A percentile compares a stretch with the other conserved stretches of the same genome.
These are phyloP conservation scores for Quercus bicolor DNA, from an alignment of 306 rosid genomes.

Conservation along the genomic window DNA sequence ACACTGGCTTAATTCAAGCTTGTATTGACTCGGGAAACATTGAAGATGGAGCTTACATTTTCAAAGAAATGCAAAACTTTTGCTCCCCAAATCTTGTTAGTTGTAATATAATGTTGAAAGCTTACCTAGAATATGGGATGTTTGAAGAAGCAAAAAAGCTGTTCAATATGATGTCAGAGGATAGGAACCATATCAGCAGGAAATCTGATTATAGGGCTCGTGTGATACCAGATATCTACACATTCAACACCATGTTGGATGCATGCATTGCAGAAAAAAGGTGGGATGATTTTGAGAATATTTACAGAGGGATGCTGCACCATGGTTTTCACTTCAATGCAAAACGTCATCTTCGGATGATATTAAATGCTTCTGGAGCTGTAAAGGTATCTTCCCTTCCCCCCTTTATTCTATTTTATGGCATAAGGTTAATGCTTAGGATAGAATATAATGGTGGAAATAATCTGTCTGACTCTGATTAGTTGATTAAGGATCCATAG, in stretches of 20 bases:
- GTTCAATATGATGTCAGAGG: slow-evolving; percentile 61
- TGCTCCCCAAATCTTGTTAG: slow-evolving; percentile 92
- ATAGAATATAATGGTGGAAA: too few relatives aligned
- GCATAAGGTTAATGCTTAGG: neutral
- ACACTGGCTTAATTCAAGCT: slow-evolving; percentile 92
- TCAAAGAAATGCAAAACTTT: slow-evolving; percentile 65
- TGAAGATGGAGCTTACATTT: slow-evolving; percentile 60
- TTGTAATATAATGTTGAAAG: slow-evolving; percentile 77
- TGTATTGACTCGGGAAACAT: slow-evolving; percentile 65
- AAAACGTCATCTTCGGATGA: slow-evolving; percentile 85
- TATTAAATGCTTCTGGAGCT: slow-evolving; percentile 67
- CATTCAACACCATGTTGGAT: slow-evolving; percentile 79
- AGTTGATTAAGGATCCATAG: too few relatives aligned
- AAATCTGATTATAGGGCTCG: slow-evolving; percentile 43
- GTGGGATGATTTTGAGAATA: slow-evolving; percentile 69
- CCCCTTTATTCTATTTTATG: slow-evolving; percentile 2
- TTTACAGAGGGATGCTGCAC: slow-evolving; percentile 61
- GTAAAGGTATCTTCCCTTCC: slow-evolving; percentile 56
- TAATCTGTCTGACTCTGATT: too few relatives aligned
- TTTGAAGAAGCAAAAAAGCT: slow-evolving; percentile 66
- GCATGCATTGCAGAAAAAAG: slow-evolving; percentile 53
- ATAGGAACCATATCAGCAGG: slow-evolving; percentile 29
- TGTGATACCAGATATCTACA: slow-evolving; percentile 74
- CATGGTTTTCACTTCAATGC: slow-evolving; percentile 74
- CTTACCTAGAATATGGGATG: slow-evolving; percentile 66